Conservation (phyloP, 345 rosid species). For the Jatropha curcas region DNA sequence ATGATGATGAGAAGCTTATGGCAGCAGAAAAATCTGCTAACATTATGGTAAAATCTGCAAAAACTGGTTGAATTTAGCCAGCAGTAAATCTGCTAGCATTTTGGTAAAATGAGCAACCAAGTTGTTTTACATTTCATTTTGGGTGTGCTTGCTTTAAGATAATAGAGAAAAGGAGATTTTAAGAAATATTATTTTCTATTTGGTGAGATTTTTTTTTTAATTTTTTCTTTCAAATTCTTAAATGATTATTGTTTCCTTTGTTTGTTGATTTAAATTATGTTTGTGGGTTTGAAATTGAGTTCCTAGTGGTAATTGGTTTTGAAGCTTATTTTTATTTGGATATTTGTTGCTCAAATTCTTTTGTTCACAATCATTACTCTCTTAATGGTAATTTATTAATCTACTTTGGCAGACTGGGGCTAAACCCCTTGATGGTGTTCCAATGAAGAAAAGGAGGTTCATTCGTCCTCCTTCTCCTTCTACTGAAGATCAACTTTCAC, state of each 20-base stretch:
- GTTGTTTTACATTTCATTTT: too few relatives aligned
- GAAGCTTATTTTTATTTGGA: background rate
- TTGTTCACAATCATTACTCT: background rate
- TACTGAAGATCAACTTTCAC: slow-evolving; percentile 25
- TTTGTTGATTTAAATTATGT: background rate
- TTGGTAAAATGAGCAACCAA: background rate
- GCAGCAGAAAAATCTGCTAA: slow-evolving; percentile 28
- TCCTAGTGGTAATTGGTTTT: background rate
- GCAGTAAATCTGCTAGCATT: slow-evolving; percentile 9
- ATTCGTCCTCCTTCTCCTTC: slow-evolving; percentile 44
- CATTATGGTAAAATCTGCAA: slow-evolving; percentile 15
- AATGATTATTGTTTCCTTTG: background rate
- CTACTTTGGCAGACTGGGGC: slow-evolving; percentile 50
- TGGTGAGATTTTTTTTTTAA: too few relatives aligned
- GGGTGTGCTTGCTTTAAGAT: too few relatives aligned
- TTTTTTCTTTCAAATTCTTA: background rate
- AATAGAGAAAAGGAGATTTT: too few relatives aligned
- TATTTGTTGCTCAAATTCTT: background rate
- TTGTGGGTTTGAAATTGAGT: background rate
- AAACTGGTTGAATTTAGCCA: slow-evolving; percentile 34
- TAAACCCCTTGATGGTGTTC: slow-evolving; percentile 51
- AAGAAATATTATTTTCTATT: background rate
- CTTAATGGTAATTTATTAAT: slow-evolving; percentile 25
- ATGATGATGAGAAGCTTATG: slow-evolving; percentile 25
- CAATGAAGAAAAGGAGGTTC: slow-evolving; percentile 81